These are phyloP conservation scores for Colletotrichum sp. DNA, from an alignment of 2,329 filamentous ascomycete genomes.

Conservation along the genomic window DNA sequence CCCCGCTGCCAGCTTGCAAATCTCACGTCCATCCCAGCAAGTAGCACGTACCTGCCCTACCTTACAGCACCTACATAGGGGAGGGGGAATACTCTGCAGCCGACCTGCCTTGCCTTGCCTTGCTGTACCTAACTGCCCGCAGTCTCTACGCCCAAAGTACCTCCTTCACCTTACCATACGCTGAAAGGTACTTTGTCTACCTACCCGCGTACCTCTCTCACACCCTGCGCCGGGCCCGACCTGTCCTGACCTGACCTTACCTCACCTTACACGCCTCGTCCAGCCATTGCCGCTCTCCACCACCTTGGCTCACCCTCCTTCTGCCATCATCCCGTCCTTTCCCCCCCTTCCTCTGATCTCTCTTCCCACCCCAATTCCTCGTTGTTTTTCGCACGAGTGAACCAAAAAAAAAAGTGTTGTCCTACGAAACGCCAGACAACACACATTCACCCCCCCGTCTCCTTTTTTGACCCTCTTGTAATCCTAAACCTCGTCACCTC, in stretches of 20 bases:
- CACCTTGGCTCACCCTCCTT: conserved; percentile 14
- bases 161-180: background rate
- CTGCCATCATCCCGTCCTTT: conserved; percentile 13
- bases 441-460: conserved; percentile 2
- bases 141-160: background rate
- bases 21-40: background rate
- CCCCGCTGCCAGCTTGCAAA: background rate
- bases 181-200: background rate
- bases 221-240: background rate
- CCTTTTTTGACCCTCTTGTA: conserved; percentile 13
- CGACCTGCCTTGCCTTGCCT: background rate
- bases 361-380: conserved; percentile 4
- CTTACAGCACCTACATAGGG: background rate
- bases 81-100: background rate
- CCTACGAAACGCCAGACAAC: conserved; percentile 18
- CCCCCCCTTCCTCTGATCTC: conserved; percentile 1
- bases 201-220: background rate
- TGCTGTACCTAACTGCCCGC: background rate
- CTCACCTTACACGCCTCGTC: conserved; percentile 10
- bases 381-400: conserved; percentile 17
- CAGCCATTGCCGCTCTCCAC: conserved; percentile 21
- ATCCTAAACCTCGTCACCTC: conserved; percentile 21
- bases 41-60: background rate
- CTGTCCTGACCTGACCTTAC: background rate
- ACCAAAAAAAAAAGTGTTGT: conserved; percentile 4